A percentile compares a stretch with the other conserved stretches of the same genome.
These are phyloP conservation scores for Pseudogymnoascus sp. DNA, from an alignment of 2,329 filamentous ascomycete genomes.

Conservation along the genomic window DNA sequence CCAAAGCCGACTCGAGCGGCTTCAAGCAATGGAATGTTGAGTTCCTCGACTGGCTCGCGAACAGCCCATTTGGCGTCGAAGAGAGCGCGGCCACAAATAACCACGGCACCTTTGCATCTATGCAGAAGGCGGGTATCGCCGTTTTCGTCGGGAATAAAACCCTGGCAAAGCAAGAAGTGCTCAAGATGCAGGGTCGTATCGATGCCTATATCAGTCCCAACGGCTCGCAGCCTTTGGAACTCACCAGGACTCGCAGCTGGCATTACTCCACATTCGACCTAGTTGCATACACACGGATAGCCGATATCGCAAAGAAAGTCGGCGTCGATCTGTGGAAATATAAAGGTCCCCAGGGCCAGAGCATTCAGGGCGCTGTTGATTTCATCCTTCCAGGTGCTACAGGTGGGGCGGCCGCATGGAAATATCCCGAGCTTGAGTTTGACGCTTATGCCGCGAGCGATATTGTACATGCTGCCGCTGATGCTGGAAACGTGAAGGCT, in stretches of 20 bases:
- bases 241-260: slow-evolving; percentile 23
- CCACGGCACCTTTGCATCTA: slow-evolving; percentile 23
- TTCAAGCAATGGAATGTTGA: slow-evolving; percentile 22
- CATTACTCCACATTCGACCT: slow-evolving; percentile 26
- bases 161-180: slow-evolving; percentile 11
- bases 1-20: slow-evolving; percentile 11
- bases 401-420: slow-evolving; percentile 16
- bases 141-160: slow-evolving; percentile 21
- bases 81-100: slow-evolving; percentile 20
- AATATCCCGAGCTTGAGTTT: slow-evolving; percentile 20
- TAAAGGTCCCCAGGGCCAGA: slow-evolving; percentile 20
- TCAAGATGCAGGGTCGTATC: slow-evolving; percentile 14
- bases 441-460: slow-evolving; percentile 22
- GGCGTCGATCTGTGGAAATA: slow-evolving; percentile 21
- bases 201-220: slow-evolving; percentile 19
- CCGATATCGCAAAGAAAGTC: slow-evolving; percentile 18
- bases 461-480: slow-evolving; percentile 21
- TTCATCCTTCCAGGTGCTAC: slow-evolving; percentile 23
- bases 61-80: slow-evolving; percentile 20
- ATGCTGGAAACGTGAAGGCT: slow-evolving; percentile 19
- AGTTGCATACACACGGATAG: slow-evolving; percentile 17
- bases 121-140: slow-evolving; percentile 23
- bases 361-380: slow-evolving; percentile 19
- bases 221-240: slow-evolving; percentile 23
- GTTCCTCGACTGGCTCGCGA: slow-evolving; percentile 22